Evolutionary conservation across 106 monocot genomes (phyloP), one percentile per base, ranked within the genome.

Genomic region (Phalaenopsis equestris): DNA sequence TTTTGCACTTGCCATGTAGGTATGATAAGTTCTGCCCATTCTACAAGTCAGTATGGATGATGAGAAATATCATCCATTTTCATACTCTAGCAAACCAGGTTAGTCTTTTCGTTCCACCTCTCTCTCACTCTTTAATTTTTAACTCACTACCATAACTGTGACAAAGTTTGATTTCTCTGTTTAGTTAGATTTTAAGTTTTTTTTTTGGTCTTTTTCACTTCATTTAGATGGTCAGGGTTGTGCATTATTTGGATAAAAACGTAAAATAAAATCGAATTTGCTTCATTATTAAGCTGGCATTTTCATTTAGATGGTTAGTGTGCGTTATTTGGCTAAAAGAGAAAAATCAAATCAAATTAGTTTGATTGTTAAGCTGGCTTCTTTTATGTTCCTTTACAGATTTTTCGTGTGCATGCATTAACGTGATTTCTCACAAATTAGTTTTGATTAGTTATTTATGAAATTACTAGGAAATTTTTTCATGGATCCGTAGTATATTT

Each of bases 11-110:
- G 48, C 19, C 16, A 78, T 30, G 30, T 82, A 99, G 99, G 67
- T 99, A 99, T 80, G 95, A 99, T 81, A 99, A 99, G 77, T 99
- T 88, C 75, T 99, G 99, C 75, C 99, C 99, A 77, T 99, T 99
- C 86, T 99, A 99, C 83, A 99, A 95, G 80, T 99, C 95, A 37
- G 95, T 99, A 77, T 99, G 99, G 99, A 95, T 99, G 99, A 95
- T 99, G 95, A 91, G 99, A 45, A 99, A 99, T 83, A 99, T 99
- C 64, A 91, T 99, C 77, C 93, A 99, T 85, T 99, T 95, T 85
- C 85, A 93, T 77, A 87, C 78, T 45, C 85, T 99, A 91, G 99
- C 99, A 76, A 99, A 95, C 79, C 99, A 93, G 99, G 99, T 99
- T 83, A 73, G 73, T 65, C 42, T 37, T 83, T 11, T 64, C 5